Percentiles rank a stretch among this genome's conserved stretches.
These are phyloP conservation scores for Pluteus cervinus DNA, from an alignment of 768 basidiomycete genomes.

Conservation along the genomic window DNA sequence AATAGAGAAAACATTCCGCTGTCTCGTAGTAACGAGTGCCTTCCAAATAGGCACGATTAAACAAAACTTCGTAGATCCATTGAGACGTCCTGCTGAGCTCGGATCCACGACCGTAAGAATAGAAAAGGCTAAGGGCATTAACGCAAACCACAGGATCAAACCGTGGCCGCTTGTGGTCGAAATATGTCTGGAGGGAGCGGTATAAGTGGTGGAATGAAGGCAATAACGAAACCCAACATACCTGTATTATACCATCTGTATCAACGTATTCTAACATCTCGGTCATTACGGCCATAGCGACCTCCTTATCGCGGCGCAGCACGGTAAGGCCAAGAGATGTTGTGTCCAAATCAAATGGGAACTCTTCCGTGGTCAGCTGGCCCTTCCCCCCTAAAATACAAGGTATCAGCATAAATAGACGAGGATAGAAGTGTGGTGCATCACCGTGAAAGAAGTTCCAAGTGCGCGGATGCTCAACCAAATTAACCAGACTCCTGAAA, in stretches of 20 bases:
- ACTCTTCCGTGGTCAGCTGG: slow-evolving; percentile 39
- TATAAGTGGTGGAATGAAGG: slow-evolving; percentile 4
- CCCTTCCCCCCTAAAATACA: slow-evolving; percentile 22
- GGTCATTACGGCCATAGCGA: slow-evolving; percentile 41
- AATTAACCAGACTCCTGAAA: slow-evolving; percentile 35
- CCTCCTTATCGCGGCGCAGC: slow-evolving; percentile 21
- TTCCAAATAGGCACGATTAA: slow-evolving; percentile 46
- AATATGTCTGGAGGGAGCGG: slow-evolving; percentile 36
- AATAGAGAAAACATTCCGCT: slow-evolving; percentile 48
- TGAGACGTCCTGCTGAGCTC: slow-evolving; percentile 38
- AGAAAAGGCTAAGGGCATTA: slow-evolving; percentile 45
- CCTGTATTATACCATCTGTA: slow-evolving; percentile 46
- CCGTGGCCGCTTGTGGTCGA: slow-evolving; percentile 42
- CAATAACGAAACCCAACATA: slow-evolving; percentile 11
- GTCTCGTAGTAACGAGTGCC: slow-evolving; percentile 52
- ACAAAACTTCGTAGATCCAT: slow-evolving; percentile 45
- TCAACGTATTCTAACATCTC: slow-evolving; percentile 49
- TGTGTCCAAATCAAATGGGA: slow-evolving; percentile 53
- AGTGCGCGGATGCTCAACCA: slow-evolving; percentile 32
- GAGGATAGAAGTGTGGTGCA: background rate
- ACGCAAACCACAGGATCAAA: slow-evolving; percentile 50
- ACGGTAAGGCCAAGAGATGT: slow-evolving; percentile 49
- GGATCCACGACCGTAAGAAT: slow-evolving; percentile 38
- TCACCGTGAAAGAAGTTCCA: slow-evolving; percentile 55
- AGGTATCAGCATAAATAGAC: background rate